These are phyloP conservation scores for Eremothecium coryli DNA, from an alignment of 1,139 yeast species.

Conservation along the genomic window DNA sequence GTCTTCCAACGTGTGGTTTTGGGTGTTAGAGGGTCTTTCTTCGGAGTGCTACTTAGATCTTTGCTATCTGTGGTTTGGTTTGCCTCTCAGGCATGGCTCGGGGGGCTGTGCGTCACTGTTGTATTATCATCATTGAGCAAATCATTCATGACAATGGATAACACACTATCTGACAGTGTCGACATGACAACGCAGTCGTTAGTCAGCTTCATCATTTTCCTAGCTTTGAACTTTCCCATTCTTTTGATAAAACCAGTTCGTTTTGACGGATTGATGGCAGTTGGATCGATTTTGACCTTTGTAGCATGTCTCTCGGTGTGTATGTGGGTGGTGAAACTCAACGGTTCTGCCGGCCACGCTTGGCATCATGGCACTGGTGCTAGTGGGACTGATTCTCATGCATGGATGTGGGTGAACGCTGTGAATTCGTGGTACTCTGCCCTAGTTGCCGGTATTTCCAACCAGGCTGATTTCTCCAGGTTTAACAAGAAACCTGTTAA, in stretches of 20 bases:
- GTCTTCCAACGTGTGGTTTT: constrained; percentile 32
- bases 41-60: constrained; percentile 32
- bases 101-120: constrained; percentile 28
- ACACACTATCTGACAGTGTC: constrained; percentile 26
- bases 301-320: constrained; percentile 18
- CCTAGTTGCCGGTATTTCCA: constrained; percentile 34
- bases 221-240: constrained; percentile 26
- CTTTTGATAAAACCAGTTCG: constrained; percentile 12
- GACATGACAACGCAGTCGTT: constrained; percentile 28
- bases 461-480: constrained; percentile 39
- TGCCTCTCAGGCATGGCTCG: constrained; percentile 30
- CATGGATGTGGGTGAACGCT: constrained; percentile 30
- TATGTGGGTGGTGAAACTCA: constrained; percentile 16
- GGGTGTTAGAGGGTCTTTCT: constrained; percentile 32
- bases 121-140: constrained; percentile 25
- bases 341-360: constrained; percentile 22
- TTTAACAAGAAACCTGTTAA: constrained; percentile 28
- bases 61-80: constrained; percentile 33
- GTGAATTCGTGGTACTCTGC: constrained; percentile 32
- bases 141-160: constrained; percentile 22
- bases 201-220: constrained; percentile 27
- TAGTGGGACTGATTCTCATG: constrained; percentile 12
- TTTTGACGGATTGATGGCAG: constrained; percentile 4
- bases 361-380: constrained; percentile 6
- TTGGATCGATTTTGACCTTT: constrained; percentile 9